These are phyloP conservation scores for Aspergillus pseudoglaucus DNA, from an alignment of 2,329 filamentous ascomycete species.

Conservation along the genomic window DNA sequence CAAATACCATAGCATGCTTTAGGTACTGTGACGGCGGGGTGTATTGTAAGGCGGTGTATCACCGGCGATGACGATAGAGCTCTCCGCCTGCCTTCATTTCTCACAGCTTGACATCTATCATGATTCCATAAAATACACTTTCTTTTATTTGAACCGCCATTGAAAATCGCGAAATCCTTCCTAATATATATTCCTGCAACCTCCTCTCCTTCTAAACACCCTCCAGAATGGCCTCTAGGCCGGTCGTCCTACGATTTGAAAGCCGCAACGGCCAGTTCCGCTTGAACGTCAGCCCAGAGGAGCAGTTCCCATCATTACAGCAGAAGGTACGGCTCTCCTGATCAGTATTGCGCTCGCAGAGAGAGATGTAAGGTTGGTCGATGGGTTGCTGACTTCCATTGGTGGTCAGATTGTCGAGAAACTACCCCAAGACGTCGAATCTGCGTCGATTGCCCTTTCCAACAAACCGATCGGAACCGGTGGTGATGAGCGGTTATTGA, in stretches of 20 bases:
- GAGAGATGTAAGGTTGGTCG: neutral
- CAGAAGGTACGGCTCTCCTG: constrained; percentile 30
- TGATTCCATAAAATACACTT: neutral
- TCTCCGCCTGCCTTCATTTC: neutral
- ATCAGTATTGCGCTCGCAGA: neutral
- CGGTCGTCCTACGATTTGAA: constrained; percentile 79
- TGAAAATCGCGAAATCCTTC: neutral
- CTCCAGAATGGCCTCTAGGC: constrained; percentile 32
- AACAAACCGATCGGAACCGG: constrained; percentile 53
- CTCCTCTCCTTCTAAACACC: neutral
- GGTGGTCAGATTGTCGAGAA: constrained; percentile 48
- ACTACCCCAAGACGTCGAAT: constrained; percentile 51
- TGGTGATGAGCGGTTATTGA: constrained; percentile 50
- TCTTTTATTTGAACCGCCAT: neutral
- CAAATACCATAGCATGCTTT: neutral
- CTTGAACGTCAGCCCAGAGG: constrained; percentile 66
- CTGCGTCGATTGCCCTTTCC: constrained; percentile 52
- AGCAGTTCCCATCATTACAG: constrained; percentile 60
- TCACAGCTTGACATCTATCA: constrained; percentile 7
- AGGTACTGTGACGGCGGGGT: neutral
- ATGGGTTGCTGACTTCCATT: constrained; percentile 6
- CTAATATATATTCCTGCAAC: neutral
- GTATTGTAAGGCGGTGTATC: constrained; percentile 4
- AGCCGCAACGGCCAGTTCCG: constrained; percentile 91
- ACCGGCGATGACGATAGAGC: constrained; percentile 20